Conservation (phyloP, 306 rosid species). For the Quercus mongolica region DNA sequence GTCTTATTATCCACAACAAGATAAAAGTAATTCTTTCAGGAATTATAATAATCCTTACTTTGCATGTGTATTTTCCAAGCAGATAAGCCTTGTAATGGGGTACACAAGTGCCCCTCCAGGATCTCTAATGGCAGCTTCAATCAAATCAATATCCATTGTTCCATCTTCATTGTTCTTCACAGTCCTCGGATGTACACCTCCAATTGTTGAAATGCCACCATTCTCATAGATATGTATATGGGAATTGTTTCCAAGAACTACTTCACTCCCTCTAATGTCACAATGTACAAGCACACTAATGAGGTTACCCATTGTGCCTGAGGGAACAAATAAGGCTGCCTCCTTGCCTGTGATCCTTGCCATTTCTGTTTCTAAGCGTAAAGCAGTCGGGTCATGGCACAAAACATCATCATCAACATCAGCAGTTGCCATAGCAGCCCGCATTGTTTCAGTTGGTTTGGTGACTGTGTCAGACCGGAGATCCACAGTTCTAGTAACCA, state of each 20-base stretch:
- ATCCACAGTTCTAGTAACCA: constrained; percentile 73
- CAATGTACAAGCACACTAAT: constrained; percentile 84
- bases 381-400: constrained; percentile 68
- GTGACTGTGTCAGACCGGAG: constrained; percentile 90
- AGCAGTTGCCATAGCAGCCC: constrained; percentile 85
- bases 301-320: constrained; percentile 98
- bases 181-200: constrained; percentile 84
- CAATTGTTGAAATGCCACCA: constrained; percentile 88
- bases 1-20: background rate
- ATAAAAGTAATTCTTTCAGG: background rate
- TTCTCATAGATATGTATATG: constrained; percentile 79
- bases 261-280: constrained; percentile 88
- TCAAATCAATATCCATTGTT: constrained; percentile 72
- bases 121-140: constrained; percentile 79
- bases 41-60: constrained; percentile 46
- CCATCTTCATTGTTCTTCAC: constrained; percentile 74
- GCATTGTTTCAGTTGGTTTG: constrained; percentile 76
- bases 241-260: constrained; percentile 76
- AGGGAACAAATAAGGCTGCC: constrained; percentile 86
- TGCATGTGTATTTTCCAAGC: constrained; percentile 92
- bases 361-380: constrained; percentile 65
- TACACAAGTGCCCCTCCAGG: constrained; percentile 52
- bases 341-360: constrained; percentile 77
- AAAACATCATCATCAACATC: constrained; percentile 88
- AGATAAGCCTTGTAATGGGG: constrained; percentile 85